Base-by-base conservation (phyloP, 805 yeast genomes). In the Starmerella vitae region DNA sequence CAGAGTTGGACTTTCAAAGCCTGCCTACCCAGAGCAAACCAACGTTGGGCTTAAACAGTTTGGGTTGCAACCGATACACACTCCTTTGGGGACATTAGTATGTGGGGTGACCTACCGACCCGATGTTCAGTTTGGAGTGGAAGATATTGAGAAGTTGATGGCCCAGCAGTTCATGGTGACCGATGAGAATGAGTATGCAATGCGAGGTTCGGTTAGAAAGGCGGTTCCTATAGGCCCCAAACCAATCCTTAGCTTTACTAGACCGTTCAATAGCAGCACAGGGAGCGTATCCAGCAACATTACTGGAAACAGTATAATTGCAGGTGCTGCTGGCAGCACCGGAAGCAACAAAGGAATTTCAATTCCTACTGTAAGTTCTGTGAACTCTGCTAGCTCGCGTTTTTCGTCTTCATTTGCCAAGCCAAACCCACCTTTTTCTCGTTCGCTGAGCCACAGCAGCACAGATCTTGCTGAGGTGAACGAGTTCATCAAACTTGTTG, bases 21-120 rank as follows among this genome's bases (percentile, higher is more conserved):
- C 77, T 3, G 68, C 78, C 2, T 68, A 74, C 10, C 49, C 13
- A 31, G 15, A 20, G n/a, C 43, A 42, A 8, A 41, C 72, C 58
- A 59, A 60, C 14, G 61, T 74, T 14, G 82, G 78, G 51, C 61
- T 79, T 42, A 67, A 66, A 20, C 79, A 77, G 36, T 73, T 73
- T 50, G 66, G 66, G 39, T 70, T 91, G 39, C 68, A 72, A 4
- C 83, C 93, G 0, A 72, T 91, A 3, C 66, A 70, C 39, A 83
- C 95, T 0, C 74, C 79, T 6, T 64, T 73, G 33, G 98, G 98
- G 0, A 63, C 77, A 1, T 59, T 88, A 37, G 67, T 73, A 42
- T 69, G 82, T 5, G 74, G 91, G 0, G 91, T 83, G 1, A 78
- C 93, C 2, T 88, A 80, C 52, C 68, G 98, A 41, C 68, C 65